Conservation (phyloP, 345 rosid genomes). For the Camelina sativa region DNA sequence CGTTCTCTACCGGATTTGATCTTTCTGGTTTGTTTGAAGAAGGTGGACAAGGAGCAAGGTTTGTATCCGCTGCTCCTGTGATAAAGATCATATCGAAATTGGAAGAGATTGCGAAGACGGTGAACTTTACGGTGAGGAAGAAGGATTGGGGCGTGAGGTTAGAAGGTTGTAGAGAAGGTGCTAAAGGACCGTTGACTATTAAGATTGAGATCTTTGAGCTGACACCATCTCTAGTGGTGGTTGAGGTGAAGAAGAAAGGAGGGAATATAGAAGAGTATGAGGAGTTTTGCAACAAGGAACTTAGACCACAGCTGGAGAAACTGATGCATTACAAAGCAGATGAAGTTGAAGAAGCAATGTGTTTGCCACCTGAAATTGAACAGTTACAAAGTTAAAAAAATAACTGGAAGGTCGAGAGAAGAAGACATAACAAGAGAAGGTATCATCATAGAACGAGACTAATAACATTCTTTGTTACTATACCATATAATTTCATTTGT, state of each 20-base stretch:
- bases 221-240: constrained; percentile 65
- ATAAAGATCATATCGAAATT: constrained; percentile 58
- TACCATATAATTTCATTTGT: constrained; percentile 10
- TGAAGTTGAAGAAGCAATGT: constrained; percentile 37
- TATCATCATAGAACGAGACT: constrained; percentile 20
- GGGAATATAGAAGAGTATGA: constrained; percentile 87
- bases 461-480: constrained; percentile 37
- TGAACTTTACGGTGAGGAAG: constrained; percentile 68
- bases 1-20: constrained; percentile 77
- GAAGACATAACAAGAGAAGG: constrained; percentile 39
- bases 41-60: constrained; percentile 63
- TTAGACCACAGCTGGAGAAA: constrained; percentile 77
- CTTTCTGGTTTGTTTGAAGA: constrained; percentile 72
- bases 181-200: constrained; percentile 66
- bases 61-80: constrained; percentile 68
- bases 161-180: constrained; percentile 72
- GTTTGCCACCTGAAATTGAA: constrained; percentile 64
- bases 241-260: constrained; percentile 94
- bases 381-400: constrained; percentile 38
- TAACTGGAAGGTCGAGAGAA: constrained; percentile 42
- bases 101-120: constrained; percentile 68
- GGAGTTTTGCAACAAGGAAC: constrained; percentile 73
- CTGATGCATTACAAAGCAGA: constrained; percentile 62
- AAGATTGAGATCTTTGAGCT: constrained; percentile 68
- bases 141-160: constrained; percentile 74